Base-by-base conservation (phyloP, 495 filamentous ascomycete species). In the Penicillium coprophilum region DNA sequence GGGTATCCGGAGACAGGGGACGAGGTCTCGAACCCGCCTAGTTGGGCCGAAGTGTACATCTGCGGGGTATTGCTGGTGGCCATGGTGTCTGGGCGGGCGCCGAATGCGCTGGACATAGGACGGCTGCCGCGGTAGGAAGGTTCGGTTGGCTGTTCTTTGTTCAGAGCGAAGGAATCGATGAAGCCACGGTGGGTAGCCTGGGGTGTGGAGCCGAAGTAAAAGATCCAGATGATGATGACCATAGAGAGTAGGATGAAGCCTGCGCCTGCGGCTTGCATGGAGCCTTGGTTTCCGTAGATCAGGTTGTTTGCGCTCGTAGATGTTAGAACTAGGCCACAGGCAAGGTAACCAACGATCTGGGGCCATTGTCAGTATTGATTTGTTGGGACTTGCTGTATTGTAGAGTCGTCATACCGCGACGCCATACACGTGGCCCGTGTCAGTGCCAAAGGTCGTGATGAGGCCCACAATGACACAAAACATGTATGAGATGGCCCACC, bases 171-270 rank as follows among this genome's bases (percentile, higher is more conserved):
- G 3, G 93, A 96, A 73, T 99, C 95, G 58, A 97, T 88, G 68
- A 93, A 96, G 38, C 89, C 87, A 53, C 92, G 90, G 59, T 92
- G 89, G 51, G 85, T 79, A n/a, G 92, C 90, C 50, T 90, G 86
- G 6, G 95, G 92, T 2, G 89, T 86, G 8, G 94, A 96, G 54
- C 94, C 94, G 65, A 96, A 99, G 76, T 97, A 96, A 76, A 96
- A 96, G 57, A 97, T 96, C 94, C 94, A 99, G 46, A 97, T 83
- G 64, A 97, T 89, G 67, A 89, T 84, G 50, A 97, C 86, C 85
- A 97, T 97, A 32, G 93, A 90, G 30, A 97, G 79, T n/a, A 97
- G 80, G 57, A 99, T 97, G 69, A 93, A 92, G 15, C 94, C 94
- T 61, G 95, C 95, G 20, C 90, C 88, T 2, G 90, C 87, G 38